Evolutionary conservation across 305 asterid species (phyloP).

Genomic region (Fraxinus angustifolia): DNA sequence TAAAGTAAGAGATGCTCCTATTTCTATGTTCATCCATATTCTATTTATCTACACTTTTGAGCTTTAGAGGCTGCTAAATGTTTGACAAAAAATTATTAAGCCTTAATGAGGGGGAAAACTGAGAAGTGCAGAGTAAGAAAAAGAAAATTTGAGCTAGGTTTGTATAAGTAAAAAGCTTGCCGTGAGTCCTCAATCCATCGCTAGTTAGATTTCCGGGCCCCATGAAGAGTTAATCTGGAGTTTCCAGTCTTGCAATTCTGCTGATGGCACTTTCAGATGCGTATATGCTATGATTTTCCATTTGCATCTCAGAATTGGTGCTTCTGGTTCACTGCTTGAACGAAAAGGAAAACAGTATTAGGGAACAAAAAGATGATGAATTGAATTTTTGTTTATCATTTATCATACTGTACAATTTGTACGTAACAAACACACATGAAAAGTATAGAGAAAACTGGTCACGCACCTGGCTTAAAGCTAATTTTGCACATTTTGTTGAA

Average conservation of each 20-base stretch:
- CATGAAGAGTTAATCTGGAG: not conserved
- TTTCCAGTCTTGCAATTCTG: not conserved
- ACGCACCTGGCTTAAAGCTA: not conserved
- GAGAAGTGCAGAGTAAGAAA: not conserved
- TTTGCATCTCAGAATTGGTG: not conserved
- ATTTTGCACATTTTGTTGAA: not conserved
- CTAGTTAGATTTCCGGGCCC: not conserved
- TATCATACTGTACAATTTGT: not conserved
- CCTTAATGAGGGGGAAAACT: not conserved
- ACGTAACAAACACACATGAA: not conserved
- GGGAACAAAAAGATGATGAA: not conserved
- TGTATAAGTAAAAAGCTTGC: not conserved
- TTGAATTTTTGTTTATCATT: not conserved
- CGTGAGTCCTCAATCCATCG: not conserved
- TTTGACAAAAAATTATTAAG: not conserved
- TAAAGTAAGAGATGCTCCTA: not conserved
- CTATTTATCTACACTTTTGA: not conserved
- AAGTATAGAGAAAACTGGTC: not conserved
- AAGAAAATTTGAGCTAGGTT: not conserved
- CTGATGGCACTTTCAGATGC: not conserved
- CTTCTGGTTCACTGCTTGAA: not conserved
- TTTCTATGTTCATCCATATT: not conserved
- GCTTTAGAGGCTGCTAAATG: not conserved
- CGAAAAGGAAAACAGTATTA: not conserved
- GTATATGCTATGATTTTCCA: not conserved